Evolutionary conservation across 176 grass and related monocot genomes (phyloP), one percentile per base, ranked within the genome.

Genomic region (Cymbopogon citratus): DNA sequence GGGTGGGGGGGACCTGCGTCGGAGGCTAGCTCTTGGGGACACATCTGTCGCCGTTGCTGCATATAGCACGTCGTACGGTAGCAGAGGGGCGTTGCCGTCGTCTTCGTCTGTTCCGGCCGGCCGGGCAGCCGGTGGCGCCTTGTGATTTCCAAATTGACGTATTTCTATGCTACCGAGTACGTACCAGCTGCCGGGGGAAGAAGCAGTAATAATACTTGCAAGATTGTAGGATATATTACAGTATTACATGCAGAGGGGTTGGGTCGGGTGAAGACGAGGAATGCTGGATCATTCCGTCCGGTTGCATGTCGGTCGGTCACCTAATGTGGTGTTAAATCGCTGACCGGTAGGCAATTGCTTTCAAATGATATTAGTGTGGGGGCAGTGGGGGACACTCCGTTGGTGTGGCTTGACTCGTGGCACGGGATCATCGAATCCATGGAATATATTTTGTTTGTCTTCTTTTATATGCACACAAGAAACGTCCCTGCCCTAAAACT

Each of bases 331-430:
- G 33, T 59, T 10, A 72, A 51, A 7, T 82, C 66, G 19, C 33
- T 44, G 66, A 24, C 46, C 61, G 82, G 87, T 89, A 63, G 52
- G 33, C 77, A 3, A 71, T 89, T 49, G 87, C 82, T 89, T 89
- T 89, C 87, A n/a, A n/a, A n/a, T 15, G 26, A 33, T 16, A 23
- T n/a, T 60, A 41, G 13, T 48, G 54, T 43, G 77, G 71, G 69
- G 71, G 29, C 34, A 45, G 23, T 63, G 13, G 79, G 64, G 77
- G 39, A 59, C 24, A 18, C 77, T 75, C 62, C 76, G 12, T 48
- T 15, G 23, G 12, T 16, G 56, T 73, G 77, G 40, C 63, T 4
- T 85, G 40, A 61, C 49, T 34, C 86, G 7, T 21, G 45, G 57
- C 28, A 0, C 28, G 4, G 40, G 69, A 24, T 40, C 62, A 49